phyloP scores from a whole-genome alignment of 148 eudicot genomes.

The Vaccinium macrocarpon region DNA sequence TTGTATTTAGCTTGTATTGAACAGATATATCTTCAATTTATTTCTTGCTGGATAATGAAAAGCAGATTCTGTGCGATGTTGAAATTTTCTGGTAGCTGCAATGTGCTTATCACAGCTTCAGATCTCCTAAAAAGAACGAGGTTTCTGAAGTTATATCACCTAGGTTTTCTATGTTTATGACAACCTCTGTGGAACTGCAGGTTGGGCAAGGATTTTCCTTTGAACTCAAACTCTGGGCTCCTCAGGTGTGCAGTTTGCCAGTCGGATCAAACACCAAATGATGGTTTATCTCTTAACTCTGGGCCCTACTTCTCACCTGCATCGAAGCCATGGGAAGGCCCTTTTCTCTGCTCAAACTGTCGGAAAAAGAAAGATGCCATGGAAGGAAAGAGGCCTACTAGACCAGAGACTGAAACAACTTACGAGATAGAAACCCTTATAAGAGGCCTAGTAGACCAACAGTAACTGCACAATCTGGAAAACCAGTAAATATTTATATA shows the following conservation, averaged over 20 bases:
- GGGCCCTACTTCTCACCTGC: constrained; percentile 77
- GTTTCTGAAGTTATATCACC: background rate
- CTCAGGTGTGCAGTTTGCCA: constrained; percentile 93
- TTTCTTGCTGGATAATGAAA: background rate
- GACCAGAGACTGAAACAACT: background rate
- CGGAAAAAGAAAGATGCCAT: constrained; percentile 95
- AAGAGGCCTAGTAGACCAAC: constrained; percentile 28
- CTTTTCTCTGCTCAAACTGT: constrained; percentile 79
- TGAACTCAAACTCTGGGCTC: constrained; percentile 66
- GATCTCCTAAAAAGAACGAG: background rate
- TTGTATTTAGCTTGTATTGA: background rate
- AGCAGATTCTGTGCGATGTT: background rate
- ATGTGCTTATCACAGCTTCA: background rate
- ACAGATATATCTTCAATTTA: background rate
- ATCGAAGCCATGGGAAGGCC: constrained; percentile 92
- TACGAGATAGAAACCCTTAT: constrained; percentile 1
- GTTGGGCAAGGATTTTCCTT: constrained; percentile 79
- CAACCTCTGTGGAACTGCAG: constrained; percentile 36
- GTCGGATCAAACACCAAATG: constrained; percentile 64
- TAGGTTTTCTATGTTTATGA: background rate
- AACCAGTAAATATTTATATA: constrained; percentile 45
- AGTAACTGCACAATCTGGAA: constrained; percentile 42
- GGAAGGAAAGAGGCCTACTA: constrained; percentile 77
- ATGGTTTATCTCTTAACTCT: constrained; percentile 69
- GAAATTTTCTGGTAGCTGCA: background rate